Percentiles rank a stretch among this genome's conserved stretches.
Conservation (phyloP, 176 grass and related monocot species). For the Oryza glaberrima region DNA sequence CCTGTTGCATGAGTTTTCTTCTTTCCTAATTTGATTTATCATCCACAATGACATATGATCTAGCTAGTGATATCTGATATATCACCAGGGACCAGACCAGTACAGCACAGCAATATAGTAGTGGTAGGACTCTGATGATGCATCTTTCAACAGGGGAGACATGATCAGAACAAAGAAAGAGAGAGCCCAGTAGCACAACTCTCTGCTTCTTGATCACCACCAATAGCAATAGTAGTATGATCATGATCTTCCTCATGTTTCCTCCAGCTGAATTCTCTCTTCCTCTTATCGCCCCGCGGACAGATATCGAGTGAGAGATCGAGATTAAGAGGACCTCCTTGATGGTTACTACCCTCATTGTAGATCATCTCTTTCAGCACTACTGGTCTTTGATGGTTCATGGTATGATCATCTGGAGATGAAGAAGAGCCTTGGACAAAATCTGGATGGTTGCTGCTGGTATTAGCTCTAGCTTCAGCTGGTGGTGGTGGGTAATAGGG, state of each 20-base stretch:
- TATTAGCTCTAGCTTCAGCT: slow-evolving; percentile 26
- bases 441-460: background rate
- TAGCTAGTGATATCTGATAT: background rate
- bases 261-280: background rate
- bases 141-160: background rate
- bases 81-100: slow-evolving; percentile 1
- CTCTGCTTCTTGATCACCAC: slow-evolving; percentile 24
- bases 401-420: slow-evolving; percentile 17
- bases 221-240: background rate
- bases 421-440: background rate
- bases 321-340: slow-evolving; percentile 33
- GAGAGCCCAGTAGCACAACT: slow-evolving; percentile 24
- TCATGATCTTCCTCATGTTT: background rate
- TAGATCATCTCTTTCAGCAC: background rate
- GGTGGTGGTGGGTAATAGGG: slow-evolving; percentile 16
- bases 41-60: background rate
- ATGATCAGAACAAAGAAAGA: slow-evolving; percentile 39
- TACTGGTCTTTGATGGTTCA: slow-evolving; percentile 12
- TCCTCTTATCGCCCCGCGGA: background rate
- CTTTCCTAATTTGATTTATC: slow-evolving; percentile 15
- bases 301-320: slow-evolving; percentile 37
- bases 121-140: background rate
- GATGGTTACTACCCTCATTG: background rate
- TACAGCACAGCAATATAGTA: background rate
- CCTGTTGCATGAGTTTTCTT: slow-evolving; percentile 23